Evolutionary conservation across 1,139 yeast species (phyloP).

Genomic region (Entelexis paramagnoliae): DNA sequence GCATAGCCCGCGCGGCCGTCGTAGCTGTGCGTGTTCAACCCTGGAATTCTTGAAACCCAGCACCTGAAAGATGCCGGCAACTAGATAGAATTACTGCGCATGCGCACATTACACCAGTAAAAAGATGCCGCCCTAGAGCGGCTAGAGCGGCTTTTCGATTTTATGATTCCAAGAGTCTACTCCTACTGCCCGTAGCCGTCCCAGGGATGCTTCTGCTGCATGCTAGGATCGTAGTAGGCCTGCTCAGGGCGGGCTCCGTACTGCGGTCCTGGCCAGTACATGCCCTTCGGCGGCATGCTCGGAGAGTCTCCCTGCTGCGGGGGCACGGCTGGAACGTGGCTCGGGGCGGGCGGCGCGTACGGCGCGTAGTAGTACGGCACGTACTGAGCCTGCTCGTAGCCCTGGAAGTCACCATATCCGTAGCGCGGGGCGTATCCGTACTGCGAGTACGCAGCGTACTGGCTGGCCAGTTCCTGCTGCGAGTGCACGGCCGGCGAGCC

Average conservation of each 20-base stretch:
- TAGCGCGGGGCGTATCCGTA: constrained; percentile 8
- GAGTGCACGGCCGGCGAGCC: constrained; percentile 7
- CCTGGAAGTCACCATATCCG: constrained; percentile 5
- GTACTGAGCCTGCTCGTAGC: constrained; percentile 11
- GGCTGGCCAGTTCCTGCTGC: constrained; percentile 5
- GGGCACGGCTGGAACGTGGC: constrained; percentile 5
- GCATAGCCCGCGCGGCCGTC: too few species aligned
- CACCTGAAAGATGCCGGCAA: background rate
- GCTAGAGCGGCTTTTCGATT: background rate
- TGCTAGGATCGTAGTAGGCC: constrained; percentile 14
- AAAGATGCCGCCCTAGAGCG: background rate
- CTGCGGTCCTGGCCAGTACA: constrained; percentile 12
- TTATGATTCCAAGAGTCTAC: background rate
- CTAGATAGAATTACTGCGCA: constrained; percentile 1
- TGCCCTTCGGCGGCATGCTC: constrained; percentile 9
- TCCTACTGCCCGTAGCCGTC: constrained; percentile 15
- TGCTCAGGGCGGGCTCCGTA: constrained; percentile 9
- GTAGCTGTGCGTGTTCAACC: too few species aligned
- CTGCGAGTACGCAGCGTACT: constrained; percentile 7
- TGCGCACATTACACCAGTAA: background rate
- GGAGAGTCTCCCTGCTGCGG: constrained; percentile 11
- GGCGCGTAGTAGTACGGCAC: constrained; percentile 10
- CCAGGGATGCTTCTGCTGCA: constrained; percentile 16
- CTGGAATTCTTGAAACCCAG: background rate
- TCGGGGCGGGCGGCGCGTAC: constrained; percentile 9